Conservation (phyloP, 495 filamentous ascomycete species). For the Tuber brumale region DNA sequence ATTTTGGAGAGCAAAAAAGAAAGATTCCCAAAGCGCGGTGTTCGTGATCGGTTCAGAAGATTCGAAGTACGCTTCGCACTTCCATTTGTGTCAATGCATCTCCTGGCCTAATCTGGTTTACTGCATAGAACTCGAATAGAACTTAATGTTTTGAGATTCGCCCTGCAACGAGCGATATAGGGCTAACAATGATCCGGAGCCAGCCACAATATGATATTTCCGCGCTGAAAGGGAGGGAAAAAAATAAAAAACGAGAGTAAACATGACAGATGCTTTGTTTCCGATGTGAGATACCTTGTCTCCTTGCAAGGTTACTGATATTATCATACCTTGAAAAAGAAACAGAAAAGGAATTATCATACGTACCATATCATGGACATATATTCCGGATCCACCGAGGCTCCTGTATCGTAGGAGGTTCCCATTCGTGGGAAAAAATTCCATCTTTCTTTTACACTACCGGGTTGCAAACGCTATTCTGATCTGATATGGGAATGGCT, state of each 20-base stretch:
- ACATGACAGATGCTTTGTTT: not conserved
- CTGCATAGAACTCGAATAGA: conserved; percentile 2
- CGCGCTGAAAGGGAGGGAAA: not conserved
- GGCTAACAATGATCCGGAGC: not conserved
- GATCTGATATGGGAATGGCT: not conserved
- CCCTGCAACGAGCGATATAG: not conserved
- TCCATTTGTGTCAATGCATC: not conserved
- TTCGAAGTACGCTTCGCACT: conserved; percentile 3
- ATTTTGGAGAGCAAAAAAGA: not conserved
- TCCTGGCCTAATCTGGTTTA: not conserved
- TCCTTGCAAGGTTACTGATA: not conserved
- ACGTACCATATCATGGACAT: not conserved
- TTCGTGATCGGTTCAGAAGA: not conserved
- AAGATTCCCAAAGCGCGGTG: not conserved
- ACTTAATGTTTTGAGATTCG: not conserved
- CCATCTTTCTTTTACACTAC: not conserved
- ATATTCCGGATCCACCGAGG: not conserved
- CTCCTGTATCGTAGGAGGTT: not conserved
- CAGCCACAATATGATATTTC: conserved; percentile 5
- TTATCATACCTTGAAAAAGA: not conserved
- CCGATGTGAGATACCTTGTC: not conserved
- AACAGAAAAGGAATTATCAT: not conserved
- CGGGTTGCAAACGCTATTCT: not conserved
- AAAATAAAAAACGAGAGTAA: not conserved
- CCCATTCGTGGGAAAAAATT: not conserved